Conservation (phyloP, 139 green algal genomes). For the Chlamydomonas incerta region DNA sequence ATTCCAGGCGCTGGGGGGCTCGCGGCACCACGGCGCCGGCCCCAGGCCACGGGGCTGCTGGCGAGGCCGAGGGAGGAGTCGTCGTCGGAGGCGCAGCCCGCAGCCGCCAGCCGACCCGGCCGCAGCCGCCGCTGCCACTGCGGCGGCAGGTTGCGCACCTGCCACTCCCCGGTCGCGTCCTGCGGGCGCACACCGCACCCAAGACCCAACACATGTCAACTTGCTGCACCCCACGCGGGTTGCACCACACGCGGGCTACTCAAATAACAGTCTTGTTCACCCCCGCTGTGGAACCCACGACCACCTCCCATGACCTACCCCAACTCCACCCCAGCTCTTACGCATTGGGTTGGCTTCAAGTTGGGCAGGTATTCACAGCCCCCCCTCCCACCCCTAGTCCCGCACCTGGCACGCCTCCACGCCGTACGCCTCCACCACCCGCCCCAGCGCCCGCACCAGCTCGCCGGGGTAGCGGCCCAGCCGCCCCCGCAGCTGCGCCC, state of each 20-base stretch:
- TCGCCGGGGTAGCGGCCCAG: conserved; percentile 20
- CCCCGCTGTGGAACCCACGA: too few relatives aligned
- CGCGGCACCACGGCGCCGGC: too few relatives aligned
- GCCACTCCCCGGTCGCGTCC: conserved; percentile 15
- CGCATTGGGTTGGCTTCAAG: too few relatives aligned
- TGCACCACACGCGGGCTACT: too few relatives aligned
- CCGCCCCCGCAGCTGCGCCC: conserved; percentile 6
- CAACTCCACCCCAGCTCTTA: too few relatives aligned
- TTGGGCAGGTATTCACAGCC: too few relatives aligned
- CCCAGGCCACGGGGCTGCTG: neutral
- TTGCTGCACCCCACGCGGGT: too few relatives aligned
- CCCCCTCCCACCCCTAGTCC: too few relatives aligned
- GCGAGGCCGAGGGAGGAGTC: neutral
- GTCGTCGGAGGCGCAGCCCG: neutral
- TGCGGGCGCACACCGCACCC: neutral
- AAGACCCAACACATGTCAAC: too few relatives aligned
- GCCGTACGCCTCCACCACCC: neutral
- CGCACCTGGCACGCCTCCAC: conserved; percentile 19
- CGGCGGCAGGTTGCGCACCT: conserved; percentile 5
- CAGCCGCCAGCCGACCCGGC: conserved; percentile 1
- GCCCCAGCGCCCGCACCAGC: conserved; percentile 10
- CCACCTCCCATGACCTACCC: too few relatives aligned
- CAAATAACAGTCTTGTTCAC: too few relatives aligned
- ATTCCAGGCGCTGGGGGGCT: too few relatives aligned
- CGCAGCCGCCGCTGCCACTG: conserved; percentile 3